Conservation (phyloP, 2,329 filamentous ascomycete genomes). For the Myotisia sp. region DNA sequence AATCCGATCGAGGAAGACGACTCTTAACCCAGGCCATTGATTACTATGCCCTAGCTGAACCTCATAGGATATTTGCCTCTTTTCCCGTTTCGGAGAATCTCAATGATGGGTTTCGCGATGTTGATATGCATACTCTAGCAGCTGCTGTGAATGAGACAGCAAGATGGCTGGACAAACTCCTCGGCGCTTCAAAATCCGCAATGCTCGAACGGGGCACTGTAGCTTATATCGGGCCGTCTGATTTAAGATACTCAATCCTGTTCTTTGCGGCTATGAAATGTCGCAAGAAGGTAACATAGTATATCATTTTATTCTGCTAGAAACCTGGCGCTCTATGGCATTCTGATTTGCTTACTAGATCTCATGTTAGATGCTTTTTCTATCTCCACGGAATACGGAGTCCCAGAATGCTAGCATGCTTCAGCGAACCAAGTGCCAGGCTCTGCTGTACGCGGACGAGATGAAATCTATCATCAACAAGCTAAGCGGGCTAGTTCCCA, state of each 20-base stretch:
- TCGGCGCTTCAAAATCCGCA: not conserved
- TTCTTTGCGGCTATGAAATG: constrained; percentile 4
- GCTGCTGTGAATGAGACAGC: not conserved
- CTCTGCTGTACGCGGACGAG: not conserved
- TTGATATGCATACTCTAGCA: not conserved
- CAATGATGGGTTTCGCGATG: not conserved
- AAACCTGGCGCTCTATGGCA: not conserved
- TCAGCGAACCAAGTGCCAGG: not conserved
- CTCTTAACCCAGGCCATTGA: not conserved
- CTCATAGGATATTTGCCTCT: not conserved
- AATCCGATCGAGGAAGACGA: not conserved
- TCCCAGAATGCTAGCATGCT: not conserved
- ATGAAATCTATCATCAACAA: not conserved
- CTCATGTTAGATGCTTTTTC: not conserved
- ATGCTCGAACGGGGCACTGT: not conserved
- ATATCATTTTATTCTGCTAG: not conserved
- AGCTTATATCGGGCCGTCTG: not conserved
- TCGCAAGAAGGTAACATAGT: not conserved
- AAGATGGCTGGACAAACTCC: not conserved
- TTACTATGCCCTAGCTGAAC: not conserved
- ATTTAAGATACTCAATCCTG: constrained; percentile 1
- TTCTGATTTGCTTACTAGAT: not conserved
- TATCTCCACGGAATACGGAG: constrained; percentile 1
- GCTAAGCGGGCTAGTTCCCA: not conserved
- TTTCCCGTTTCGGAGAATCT: not conserved